Base-by-base conservation (phyloP, 2,329 filamentous ascomycete species). In the Fusarium siculi region DNA sequence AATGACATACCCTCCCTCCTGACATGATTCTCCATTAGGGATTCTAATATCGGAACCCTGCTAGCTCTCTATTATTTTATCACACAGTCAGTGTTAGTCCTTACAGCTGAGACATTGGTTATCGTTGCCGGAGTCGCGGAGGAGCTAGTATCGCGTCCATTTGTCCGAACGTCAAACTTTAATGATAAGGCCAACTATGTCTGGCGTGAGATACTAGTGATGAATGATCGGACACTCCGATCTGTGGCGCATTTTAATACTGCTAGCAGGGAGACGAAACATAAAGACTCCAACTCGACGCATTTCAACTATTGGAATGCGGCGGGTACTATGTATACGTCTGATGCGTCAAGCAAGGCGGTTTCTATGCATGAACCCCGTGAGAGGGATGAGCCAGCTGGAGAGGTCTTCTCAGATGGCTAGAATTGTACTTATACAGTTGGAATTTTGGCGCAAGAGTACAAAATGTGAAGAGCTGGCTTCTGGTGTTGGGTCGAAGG, bases 401-500 rank as follows among this genome's bases (percentile, higher is more conserved):
- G 9, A 3, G 58, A 68, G 1, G 36, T 57, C 3, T 76, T 62
- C 8, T 34, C 30, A 0, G 2, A 28, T 0, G 34, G 56, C 2
- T 73, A 50, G 68, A 66, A 73, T 2, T 73, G 56, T 8, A 67
- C 59, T 0, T 53, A 52, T 9, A 23, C 21, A 0, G 6, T 74
- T 4, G 7, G 25, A 0, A 60, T 71, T 25, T 9, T 52, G 2
- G 68, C 25, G 1, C 69, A 60, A 1, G 66, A 57, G 1, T 72
- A 76, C 5, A 65, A 54, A 54, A 7, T 74, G 61, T 14, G 6
- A 54, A 4, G 37, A 69, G 5, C 9, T 76, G 2, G 69, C 66
- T 1, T 44, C 34, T 9, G 71, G 71, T 1, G 4, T 43, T 5
- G 21, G 25, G 2, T 63, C 54, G 0, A n/a, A 28, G 8, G 36